Base-by-base conservation (phyloP, 2,329 filamentous ascomycete genomes). In the Ascomycota sp. region DNA sequence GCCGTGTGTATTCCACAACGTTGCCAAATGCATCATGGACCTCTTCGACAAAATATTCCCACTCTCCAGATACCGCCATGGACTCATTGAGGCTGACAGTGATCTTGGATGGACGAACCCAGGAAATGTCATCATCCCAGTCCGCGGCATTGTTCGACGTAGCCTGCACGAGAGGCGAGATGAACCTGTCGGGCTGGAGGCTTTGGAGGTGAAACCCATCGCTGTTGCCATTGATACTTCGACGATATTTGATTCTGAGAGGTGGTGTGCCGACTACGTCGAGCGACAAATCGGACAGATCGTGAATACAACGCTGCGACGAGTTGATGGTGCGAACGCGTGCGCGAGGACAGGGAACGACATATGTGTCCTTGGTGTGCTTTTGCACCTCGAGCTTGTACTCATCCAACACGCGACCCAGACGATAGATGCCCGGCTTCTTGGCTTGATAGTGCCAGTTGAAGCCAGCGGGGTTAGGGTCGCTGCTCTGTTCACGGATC, bases 1-100 rank as follows among this genome's bases (percentile, higher is more conserved):
- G 54, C 4, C 61, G 56, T 3, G 66, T 59, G 48, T 92, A 98
- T 40, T 73, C 77, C 38, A 84, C 74, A 28, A 76, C 58, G 45
- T 98, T 98, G 32, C 84, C 84, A 43, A 84, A 77, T 2, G 73
- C 86, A 57, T 98, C 89, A 38, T 81, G 72, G 7, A 98, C 81
- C 51, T 93, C 81, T 43, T 93, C 81, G 35, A 98, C 73, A 1
- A 77, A 75, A 49, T 95, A 98, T 39, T 77, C 65, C 84, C 86
- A 95, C 34, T 72, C 66, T 11, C 86, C 89, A 34, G 76, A 68
- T 6, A 65, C 64, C 33, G 70, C 71, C 57, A 98, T 72, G 6
- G 84, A 84, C 53, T 98, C 91, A 47, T 92, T 95, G 36, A 98
- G 58, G 5, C 81, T 73, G 13, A 98, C 81, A 8, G 66, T 66